Percentiles rank a stretch among this genome's conserved stretches.
These are phyloP conservation scores for Calocybe gambosa DNA, from an alignment of 1,284 basidiomycete species.

Conservation along the genomic window DNA sequence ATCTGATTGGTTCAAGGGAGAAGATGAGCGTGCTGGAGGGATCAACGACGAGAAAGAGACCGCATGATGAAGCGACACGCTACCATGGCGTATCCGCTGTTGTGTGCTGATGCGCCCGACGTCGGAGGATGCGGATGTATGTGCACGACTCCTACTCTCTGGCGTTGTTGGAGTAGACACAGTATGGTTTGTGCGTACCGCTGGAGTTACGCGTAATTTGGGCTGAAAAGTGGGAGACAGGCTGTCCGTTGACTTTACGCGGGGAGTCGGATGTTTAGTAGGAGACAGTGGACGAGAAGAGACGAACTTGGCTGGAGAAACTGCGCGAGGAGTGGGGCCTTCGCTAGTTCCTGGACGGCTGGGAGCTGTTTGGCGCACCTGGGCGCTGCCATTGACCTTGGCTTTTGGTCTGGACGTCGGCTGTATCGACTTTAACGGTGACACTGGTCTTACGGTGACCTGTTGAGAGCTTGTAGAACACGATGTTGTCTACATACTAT, in stretches of 20 bases:
- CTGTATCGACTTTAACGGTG: constrained; percentile 28
- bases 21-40: constrained; percentile 11
- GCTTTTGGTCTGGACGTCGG: constrained; percentile 41
- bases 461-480: constrained; percentile 16
- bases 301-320: constrained; percentile 26
- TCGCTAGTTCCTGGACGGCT: constrained; percentile 15
- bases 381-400: constrained; percentile 53
- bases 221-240: constrained; percentile 18
- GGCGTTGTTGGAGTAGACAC: constrained; percentile 25
- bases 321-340: constrained; percentile 24
- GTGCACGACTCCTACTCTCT: constrained; percentile 31
- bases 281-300: constrained; percentile 20
- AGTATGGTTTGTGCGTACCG: constrained; percentile 16
- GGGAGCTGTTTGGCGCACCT: constrained; percentile 31
- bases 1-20: constrained; percentile 13
- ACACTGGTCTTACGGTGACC: constrained; percentile 36
- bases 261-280: constrained; percentile 4
- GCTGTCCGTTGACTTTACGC: not conserved
- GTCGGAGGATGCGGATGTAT: constrained; percentile 19
- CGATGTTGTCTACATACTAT: not conserved
- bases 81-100: constrained; percentile 25
- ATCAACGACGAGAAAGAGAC: constrained; percentile 26
- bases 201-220: constrained; percentile 11
- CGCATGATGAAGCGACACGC: constrained; percentile 28
- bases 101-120: constrained; percentile 15